phyloP scores from a whole-genome alignment of 495 filamentous ascomycete genomes.

The Cercophora sp. region DNA sequence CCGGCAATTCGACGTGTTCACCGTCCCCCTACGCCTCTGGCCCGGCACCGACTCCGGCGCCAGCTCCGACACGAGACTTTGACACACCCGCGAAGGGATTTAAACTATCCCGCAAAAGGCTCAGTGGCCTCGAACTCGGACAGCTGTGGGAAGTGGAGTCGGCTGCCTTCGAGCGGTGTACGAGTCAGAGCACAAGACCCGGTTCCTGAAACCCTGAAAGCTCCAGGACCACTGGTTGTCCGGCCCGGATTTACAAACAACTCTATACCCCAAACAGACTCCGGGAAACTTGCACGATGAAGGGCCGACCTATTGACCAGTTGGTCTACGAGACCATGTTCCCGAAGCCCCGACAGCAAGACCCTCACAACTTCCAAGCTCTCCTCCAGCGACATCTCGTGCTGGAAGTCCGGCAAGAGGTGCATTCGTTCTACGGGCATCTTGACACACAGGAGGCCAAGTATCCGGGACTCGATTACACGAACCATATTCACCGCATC shows the following conservation, averaged over 20 bases:
- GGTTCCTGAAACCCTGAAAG: no score
- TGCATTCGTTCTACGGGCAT: slow-evolving; percentile 78
- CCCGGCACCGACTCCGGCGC: not conserved
- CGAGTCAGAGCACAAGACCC: no score
- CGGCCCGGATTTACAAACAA: no score
- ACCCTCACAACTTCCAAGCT: slow-evolving; percentile 49
- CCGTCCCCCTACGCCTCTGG: slow-evolving; percentile 1
- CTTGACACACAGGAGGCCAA: slow-evolving; percentile 82
- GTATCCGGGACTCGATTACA: slow-evolving; percentile 89
- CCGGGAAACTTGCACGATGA: slow-evolving; percentile 39
- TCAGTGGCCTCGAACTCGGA: no score
- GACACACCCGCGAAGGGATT: not conserved
- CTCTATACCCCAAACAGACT: no score
- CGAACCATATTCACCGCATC: slow-evolving; percentile 73
- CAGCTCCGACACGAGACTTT: not conserved
- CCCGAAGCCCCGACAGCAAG: slow-evolving; percentile 45
- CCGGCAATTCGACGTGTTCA: not conserved
- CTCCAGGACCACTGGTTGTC: no score
- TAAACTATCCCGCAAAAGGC: no score
- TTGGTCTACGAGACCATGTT: slow-evolving; percentile 55
- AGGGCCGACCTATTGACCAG: slow-evolving; percentile 47
- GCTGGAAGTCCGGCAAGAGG: slow-evolving; percentile 85
- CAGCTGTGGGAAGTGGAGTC: no score
- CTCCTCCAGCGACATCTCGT: slow-evolving; percentile 63
- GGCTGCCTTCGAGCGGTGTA: no score